A percentile compares a stretch with the other conserved stretches of the same genome.
These are phyloP conservation scores for Neurospora sp. DNA, from an alignment of 495 filamentous ascomycete species.

Conservation along the genomic window DNA sequence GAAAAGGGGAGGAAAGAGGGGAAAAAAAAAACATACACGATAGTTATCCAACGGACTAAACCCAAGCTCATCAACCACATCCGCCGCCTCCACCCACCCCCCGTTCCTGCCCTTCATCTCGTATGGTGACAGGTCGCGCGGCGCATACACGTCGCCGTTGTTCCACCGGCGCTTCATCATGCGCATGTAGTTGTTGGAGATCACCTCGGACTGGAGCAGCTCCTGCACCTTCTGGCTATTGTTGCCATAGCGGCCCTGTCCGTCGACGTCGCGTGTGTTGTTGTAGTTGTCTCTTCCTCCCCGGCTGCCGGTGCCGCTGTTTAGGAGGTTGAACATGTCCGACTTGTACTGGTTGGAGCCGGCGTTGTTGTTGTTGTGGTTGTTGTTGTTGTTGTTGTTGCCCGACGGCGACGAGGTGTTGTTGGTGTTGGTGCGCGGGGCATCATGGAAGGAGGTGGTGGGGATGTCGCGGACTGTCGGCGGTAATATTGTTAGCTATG, in stretches of 20 bases:
- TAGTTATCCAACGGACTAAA: conserved; percentile 78
- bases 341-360: conserved; percentile 4
- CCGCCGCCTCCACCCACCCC: conserved; percentile 34
- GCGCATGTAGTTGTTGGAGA: conserved; percentile 24
- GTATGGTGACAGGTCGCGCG: conserved; percentile 66
- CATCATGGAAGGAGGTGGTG: conserved; percentile 8
- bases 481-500: conserved; percentile 1
- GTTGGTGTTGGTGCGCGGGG: background rate
- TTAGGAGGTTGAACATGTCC: conserved; percentile 1
- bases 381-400: conserved; percentile 13
- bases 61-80: conserved; percentile 72
- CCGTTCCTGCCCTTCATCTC: conserved; percentile 58
- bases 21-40: conserved; percentile 45
- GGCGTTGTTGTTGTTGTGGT: conserved; percentile 14
- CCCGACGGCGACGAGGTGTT: background rate
- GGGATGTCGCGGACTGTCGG: conserved; percentile 7
- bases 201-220: background rate
- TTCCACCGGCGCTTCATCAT: conserved; percentile 50
- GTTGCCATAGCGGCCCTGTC: background rate
- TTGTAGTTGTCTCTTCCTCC: background rate
- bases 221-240: conserved; percentile 6
- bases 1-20: background rate
- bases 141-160: conserved; percentile 77
- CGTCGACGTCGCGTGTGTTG: background rate
- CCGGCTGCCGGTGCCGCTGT: conserved; percentile 2